These are phyloP conservation scores for Microcyclosporella mali DNA, from an alignment of 2,329 filamentous ascomycete species.

Conservation along the genomic window DNA sequence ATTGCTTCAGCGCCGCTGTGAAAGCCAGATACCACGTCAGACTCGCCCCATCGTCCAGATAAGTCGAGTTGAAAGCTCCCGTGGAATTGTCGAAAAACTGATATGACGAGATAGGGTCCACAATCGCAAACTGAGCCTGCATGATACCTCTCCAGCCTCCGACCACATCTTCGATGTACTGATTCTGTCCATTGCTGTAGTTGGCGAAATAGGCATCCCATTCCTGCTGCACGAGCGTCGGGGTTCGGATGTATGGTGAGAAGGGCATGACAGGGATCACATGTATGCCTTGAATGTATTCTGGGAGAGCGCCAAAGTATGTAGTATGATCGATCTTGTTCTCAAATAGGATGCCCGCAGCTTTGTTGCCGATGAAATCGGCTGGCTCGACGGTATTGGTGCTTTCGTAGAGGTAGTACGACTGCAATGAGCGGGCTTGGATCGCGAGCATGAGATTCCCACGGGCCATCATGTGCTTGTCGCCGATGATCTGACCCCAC, in stretches of 20 bases:
- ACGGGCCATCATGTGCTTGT: constrained; percentile 71
- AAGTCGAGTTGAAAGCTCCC: constrained; percentile 56
- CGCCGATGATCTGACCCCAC: constrained; percentile 77
- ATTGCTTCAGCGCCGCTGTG: constrained; percentile 44
- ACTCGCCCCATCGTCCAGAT: constrained; percentile 76
- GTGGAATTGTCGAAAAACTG: constrained; percentile 60
- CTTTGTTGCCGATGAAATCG: constrained; percentile 75
- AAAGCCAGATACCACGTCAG: constrained; percentile 80
- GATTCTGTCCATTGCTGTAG: constrained; percentile 39
- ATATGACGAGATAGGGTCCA: constrained; percentile 65
- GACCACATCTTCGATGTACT: constrained; percentile 51
- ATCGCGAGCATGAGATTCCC: constrained; percentile 78
- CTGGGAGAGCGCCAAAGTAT: constrained; percentile 61
- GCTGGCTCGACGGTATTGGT: constrained; percentile 66
- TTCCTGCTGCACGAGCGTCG: constrained; percentile 70
- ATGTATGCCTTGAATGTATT: constrained; percentile 60
- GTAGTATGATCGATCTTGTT: constrained; percentile 94
- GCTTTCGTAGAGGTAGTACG: constrained; percentile 74
- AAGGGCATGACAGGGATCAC: constrained; percentile 71
- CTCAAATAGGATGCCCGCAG: constrained; percentile 65
- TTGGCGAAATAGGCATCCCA: constrained; percentile 73
- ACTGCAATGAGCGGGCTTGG: constrained; percentile 63
- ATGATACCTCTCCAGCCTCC: constrained; percentile 85
- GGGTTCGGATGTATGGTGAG: constrained; percentile 60
- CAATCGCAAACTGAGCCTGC: constrained; percentile 72